Base-by-base conservation (phyloP, 2,329 filamentous ascomycete genomes). In the Rutstroemia sp. region DNA sequence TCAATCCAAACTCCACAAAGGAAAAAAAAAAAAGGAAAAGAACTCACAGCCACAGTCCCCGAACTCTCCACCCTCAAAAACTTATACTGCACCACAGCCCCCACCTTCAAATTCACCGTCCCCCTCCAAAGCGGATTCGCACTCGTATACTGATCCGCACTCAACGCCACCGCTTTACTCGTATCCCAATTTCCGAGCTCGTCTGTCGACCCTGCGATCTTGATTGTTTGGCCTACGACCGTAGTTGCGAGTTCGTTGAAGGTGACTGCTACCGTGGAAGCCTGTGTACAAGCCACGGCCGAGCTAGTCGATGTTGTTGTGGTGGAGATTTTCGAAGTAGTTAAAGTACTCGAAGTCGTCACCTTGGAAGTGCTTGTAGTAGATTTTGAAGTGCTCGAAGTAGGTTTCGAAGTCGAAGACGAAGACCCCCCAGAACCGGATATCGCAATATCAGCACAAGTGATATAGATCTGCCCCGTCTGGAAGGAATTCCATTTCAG, bases 181-280 rank as follows among this genome's bases (percentile, higher is more conserved):
- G 78, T 73, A 60, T 82, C 73, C 87, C 87, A 90, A 64, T 67
- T 76, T 7, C 86, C 86, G 7, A 91, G 77, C 23, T 78, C 72
- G 1, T 74, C 64, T 47, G 78, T 75, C 53, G 77, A 81, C 17
- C 87, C 87, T 0, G 79, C 75, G 10, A 91, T 69, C 68, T 83
- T 87, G 65, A 91, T 76, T 9, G 77, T 82, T 68, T 89, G 76
- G 2, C 86, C 86, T 48, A 69, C 81, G 2, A 65, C 67, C 0
- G 86, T 89, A 0, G 72, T 75, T 21, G 78, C 81, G 1, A 75
- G 65, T 58, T 78, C 80, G 48, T 81, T 73, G 71, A 89, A 89
- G 0, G 81, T 82, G 8, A 90, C 27, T 10, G 27, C 27, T 10
- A 30, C 8, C 8, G 27, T 30, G 2, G 27, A 8, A 30, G 27